Percentiles rank a stretch among this genome's conserved stretches.
Conservation (phyloP, 257 asterid genomes). For the Ilex asprella region DNA sequence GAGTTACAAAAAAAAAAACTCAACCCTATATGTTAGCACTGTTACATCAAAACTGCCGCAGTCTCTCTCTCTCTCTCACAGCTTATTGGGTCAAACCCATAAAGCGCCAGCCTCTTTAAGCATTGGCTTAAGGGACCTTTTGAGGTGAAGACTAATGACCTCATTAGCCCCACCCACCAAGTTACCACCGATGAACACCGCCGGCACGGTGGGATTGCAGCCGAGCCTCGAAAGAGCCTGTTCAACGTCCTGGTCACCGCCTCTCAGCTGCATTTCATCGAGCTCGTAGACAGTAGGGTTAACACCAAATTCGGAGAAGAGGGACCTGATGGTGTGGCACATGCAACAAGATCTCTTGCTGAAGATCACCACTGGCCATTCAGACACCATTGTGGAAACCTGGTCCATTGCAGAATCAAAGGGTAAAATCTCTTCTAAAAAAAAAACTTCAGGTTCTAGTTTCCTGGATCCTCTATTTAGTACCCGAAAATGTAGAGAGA, state of each 20-base stretch:
- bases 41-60: too few relatives aligned
- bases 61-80: too few relatives aligned
- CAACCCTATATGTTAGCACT: too few relatives aligned
- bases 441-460: too few relatives aligned
- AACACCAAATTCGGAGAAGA: constrained; percentile 29
- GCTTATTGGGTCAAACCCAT: constrained; percentile 12
- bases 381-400: constrained; percentile 22
- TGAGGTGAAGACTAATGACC: constrained; percentile 28
- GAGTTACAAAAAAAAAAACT: too few relatives aligned
- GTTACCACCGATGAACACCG: constrained; percentile 40
- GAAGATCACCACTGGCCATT: constrained; percentile 36
- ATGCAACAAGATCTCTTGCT: constrained; percentile 39
- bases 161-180: constrained; percentile 34
- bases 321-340: constrained; percentile 29
- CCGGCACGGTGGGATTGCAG: constrained; percentile 26
- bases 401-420: constrained; percentile 13
- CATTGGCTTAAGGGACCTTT: constrained; percentile 22
- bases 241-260: constrained; percentile 27
- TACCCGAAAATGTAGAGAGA: too few relatives aligned
- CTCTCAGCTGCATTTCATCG: constrained; percentile 14
- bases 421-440: too few relatives aligned
- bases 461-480: not conserved
- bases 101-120: constrained; percentile 32
- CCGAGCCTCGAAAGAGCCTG: constrained; percentile 22
- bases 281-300: constrained; percentile 31